phyloP scores from a whole-genome alignment of 2,329 filamentous ascomycete species.

The Colletotrichum abscissum region DNA sequence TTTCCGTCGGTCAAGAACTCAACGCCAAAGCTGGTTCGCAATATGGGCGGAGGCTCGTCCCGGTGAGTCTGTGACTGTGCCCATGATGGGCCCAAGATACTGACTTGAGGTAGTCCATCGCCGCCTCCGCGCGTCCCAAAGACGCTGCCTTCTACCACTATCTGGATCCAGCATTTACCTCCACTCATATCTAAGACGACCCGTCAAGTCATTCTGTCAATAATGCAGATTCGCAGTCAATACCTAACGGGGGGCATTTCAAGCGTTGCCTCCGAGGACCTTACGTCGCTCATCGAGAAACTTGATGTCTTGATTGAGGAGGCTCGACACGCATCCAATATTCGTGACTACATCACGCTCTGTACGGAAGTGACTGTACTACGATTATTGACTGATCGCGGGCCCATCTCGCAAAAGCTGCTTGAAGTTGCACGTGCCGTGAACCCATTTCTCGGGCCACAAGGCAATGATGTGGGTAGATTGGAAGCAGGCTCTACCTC shows the following conservation, averaged over 20 bases:
- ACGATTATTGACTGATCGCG: constrained; percentile 9
- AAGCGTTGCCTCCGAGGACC: neutral
- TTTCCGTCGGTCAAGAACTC: neutral
- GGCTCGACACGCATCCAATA: constrained; percentile 22
- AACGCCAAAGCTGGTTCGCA: neutral
- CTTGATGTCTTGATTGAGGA: constrained; percentile 3
- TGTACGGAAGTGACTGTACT: constrained; percentile 23
- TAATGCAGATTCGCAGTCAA: constrained; percentile 18
- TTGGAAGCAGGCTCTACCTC: neutral
- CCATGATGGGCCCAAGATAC: neutral
- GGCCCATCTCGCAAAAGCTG: neutral
- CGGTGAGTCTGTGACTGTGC: constrained; percentile 3
- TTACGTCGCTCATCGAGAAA: neutral
- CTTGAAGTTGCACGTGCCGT: constrained; percentile 28
- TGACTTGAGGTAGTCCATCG: constrained; percentile 12
- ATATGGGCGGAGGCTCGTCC: constrained; percentile 26
- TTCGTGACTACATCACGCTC: constrained; percentile 35
- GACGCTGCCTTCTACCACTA: constrained; percentile 27
- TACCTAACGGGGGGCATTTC: constrained; percentile 17
- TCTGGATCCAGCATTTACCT: constrained; percentile 33
- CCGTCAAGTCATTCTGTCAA: constrained; percentile 25
- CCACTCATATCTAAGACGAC: constrained; percentile 31
- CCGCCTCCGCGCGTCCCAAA: constrained; percentile 29
- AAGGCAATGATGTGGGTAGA: neutral
- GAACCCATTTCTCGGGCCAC: constrained; percentile 33